phyloP scores from a whole-genome alignment of 2,329 filamentous ascomycete species.

The Aspergillus texensis region DNA sequence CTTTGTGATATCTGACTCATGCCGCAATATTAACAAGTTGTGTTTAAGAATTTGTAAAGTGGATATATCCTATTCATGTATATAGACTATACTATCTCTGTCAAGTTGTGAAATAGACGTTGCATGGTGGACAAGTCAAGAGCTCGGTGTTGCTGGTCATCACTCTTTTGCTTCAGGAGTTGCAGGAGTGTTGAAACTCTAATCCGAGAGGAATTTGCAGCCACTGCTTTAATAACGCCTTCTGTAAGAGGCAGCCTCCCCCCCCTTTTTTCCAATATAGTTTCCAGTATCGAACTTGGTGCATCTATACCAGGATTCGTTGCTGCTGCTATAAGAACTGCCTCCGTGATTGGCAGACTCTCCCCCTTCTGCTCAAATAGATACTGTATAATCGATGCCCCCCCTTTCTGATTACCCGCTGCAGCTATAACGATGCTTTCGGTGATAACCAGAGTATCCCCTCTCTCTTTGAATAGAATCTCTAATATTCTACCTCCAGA shows the following conservation, averaged over 20 bases:
- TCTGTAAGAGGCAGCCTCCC: neutral
- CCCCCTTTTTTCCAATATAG: neutral
- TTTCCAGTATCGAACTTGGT: neutral
- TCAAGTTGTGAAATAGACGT: neutral
- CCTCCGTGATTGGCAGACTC: neutral
- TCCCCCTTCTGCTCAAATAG: neutral
- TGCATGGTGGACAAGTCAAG: neutral
- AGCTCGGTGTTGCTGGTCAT: neutral
- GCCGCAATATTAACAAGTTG: too few relatives aligned
- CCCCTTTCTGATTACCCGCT: neutral
- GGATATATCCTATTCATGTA: too few relatives aligned
- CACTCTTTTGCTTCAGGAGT: fast-evolving
- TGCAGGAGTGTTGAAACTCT: neutral
- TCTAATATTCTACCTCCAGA: neutral
- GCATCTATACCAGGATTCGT: neutral
- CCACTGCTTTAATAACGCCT: neutral
- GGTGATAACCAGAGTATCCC: neutral
- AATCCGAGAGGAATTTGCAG: neutral
- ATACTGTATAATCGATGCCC: neutral
- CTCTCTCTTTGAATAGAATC: neutral
- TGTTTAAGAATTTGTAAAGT: too few relatives aligned
- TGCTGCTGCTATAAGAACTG: neutral
- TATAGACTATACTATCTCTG: too few relatives aligned
- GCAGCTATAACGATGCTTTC: neutral
- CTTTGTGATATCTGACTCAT: too few relatives aligned